Evolutionary conservation across 805 yeast genomes (phyloP).

Genomic region (Candida ascalaphidarum): DNA sequence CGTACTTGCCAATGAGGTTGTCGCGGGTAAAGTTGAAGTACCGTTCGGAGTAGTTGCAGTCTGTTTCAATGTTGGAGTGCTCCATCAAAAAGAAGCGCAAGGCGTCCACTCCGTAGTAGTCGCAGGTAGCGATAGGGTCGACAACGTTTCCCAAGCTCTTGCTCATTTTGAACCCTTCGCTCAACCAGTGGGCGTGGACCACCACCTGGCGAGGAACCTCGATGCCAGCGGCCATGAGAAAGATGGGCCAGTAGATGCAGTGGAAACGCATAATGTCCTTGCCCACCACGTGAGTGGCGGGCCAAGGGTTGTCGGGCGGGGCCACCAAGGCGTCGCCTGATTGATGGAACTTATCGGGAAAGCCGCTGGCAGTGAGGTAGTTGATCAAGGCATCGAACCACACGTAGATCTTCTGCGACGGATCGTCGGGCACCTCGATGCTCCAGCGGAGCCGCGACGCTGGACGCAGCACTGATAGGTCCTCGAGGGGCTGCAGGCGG

Average conservation of each 20-base stretch:
- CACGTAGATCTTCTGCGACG: constrained; percentile 75
- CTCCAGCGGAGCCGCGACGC: constrained; percentile 79
- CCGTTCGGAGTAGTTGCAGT: constrained; percentile 68
- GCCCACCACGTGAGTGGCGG: constrained; percentile 79
- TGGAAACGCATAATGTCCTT: constrained; percentile 89
- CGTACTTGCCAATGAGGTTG: constrained; percentile 71
- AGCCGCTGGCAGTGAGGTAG: constrained; percentile 69
- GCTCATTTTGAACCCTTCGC: constrained; percentile 88
- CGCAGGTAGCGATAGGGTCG: constrained; percentile 67
- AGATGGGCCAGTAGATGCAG: constrained; percentile 89
- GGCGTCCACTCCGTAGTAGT: constrained; percentile 62
- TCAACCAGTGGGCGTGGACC: constrained; percentile 93
- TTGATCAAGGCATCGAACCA: constrained; percentile 95
- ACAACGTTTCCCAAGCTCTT: constrained; percentile 90
- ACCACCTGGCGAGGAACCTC: constrained; percentile 65
- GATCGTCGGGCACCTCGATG: constrained; percentile 75
- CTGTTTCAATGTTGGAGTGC: constrained; percentile 66
- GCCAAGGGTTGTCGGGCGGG: constrained; percentile 36
- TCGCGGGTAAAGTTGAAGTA: constrained; percentile 46
- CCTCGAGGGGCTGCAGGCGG: constrained; percentile 38
- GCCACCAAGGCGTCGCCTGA: constrained; percentile 1
- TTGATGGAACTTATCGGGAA: constrained; percentile 12
- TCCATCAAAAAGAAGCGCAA: constrained; percentile 70
- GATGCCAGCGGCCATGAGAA: constrained; percentile 73
- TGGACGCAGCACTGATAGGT: constrained; percentile 86